Conservation (phyloP, 306 rosid species). For the Cicer bijugum region DNA sequence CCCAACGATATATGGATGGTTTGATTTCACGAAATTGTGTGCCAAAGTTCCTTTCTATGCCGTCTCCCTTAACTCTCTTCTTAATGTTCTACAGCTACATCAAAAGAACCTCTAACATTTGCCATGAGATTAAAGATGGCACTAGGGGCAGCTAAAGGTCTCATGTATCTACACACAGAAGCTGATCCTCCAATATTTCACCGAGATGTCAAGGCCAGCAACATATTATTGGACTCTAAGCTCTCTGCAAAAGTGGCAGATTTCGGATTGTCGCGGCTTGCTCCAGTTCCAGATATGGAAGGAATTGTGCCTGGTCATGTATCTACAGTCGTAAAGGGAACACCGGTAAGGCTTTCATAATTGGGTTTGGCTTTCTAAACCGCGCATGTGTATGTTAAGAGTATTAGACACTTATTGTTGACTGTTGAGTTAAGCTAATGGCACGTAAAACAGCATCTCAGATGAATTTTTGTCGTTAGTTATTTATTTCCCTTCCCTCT, state of each 20-base stretch:
- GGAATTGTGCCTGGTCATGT: slow-evolving; percentile 76
- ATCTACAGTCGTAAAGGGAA: slow-evolving; percentile 96
- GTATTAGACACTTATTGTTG: not conserved
- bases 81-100: slow-evolving; percentile 53
- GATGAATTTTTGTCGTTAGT: not conserved
- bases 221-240: slow-evolving; percentile 82
- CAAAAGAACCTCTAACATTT: slow-evolving; percentile 68
- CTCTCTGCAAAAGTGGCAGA: slow-evolving; percentile 82
- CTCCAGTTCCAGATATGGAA: slow-evolving; percentile 83
- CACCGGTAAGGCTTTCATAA: slow-evolving; percentile 68
- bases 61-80: slow-evolving; percentile 17
- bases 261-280: slow-evolving; percentile 97
- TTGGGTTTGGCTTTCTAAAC: slow-evolving; percentile 18
- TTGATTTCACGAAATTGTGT: not conserved
- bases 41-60: slow-evolving; percentile 15
- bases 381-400: not conserved
- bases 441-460: not conserved
- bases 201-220: slow-evolving; percentile 94
- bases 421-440: too few relatives aligned
- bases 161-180: slow-evolving; percentile 86
- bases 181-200: slow-evolving; percentile 99
- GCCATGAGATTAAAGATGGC: slow-evolving; percentile 77
- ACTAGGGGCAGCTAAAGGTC: slow-evolving; percentile 85
- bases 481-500: not conserved
- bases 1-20: not conserved